phyloP scores from a whole-genome alignment of 2,329 filamentous ascomycete genomes.

The Aspergillus hortae region DNA sequence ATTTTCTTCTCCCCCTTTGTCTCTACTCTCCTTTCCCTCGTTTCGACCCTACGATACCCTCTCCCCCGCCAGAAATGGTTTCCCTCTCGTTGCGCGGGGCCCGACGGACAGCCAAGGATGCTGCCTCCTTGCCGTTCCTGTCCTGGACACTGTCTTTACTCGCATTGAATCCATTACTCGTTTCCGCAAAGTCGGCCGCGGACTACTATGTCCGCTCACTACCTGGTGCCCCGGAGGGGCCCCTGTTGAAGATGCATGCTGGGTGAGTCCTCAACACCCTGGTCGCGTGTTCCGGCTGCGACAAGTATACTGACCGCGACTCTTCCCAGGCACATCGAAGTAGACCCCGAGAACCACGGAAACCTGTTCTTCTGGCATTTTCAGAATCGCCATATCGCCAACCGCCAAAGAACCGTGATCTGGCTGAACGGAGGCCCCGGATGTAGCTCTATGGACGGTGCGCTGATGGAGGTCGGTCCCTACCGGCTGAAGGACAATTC shows the following conservation, averaged over 20 bases:
- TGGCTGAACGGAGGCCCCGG: slow-evolving; percentile 98
- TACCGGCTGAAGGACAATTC: slow-evolving; percentile 76
- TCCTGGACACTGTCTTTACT: slow-evolving; percentile 26
- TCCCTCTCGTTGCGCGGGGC: slow-evolving; percentile 16
- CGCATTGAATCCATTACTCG: slow-evolving; percentile 21
- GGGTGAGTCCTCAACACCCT: slow-evolving; percentile 59
- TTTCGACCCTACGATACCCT: not conserved
- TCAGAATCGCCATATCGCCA: slow-evolving; percentile 90
- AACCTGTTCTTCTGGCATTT: slow-evolving; percentile 99
- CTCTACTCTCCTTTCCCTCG: not conserved
- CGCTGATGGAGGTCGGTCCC: slow-evolving; percentile 92
- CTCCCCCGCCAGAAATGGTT: slow-evolving; percentile 12
- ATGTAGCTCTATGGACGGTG: slow-evolving; percentile 95
- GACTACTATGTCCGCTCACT: slow-evolving; percentile 88
- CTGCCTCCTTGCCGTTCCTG: slow-evolving; percentile 11
- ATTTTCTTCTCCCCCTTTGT: not conserved
- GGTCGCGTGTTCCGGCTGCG: not conserved
- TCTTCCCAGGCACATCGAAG: slow-evolving; percentile 73
- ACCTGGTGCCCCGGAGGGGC: slow-evolving; percentile 75
- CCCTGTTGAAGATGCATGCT: slow-evolving; percentile 93
- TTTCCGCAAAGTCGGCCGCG: slow-evolving; percentile 57
- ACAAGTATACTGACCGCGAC: not conserved
- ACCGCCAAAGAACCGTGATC: slow-evolving; percentile 83
- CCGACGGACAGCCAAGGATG: slow-evolving; percentile 7
- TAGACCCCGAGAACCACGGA: slow-evolving; percentile 78